Conservation (phyloP, 257 asterid genomes). For the Solanum ossicruentum region DNA sequence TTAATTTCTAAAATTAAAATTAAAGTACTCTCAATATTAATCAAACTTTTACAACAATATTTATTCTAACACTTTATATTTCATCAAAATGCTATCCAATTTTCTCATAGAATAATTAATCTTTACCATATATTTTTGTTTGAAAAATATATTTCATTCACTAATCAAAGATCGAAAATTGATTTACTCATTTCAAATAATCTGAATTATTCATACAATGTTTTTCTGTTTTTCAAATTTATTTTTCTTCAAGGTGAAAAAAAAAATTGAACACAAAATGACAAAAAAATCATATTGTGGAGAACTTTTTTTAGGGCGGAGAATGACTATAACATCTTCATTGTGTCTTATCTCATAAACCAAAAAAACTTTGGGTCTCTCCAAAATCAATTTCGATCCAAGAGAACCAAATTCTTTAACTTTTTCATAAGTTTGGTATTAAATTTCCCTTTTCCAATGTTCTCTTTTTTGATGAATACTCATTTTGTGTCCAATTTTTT, state of each 20-base stretch:
- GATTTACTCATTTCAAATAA: too few relatives aligned
- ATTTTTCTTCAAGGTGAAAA: background rate
- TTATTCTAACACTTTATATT: too few relatives aligned
- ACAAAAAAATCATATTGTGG: background rate
- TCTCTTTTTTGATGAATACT: background rate
- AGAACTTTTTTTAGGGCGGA: background rate
- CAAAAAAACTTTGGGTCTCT: background rate
- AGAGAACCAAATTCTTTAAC: background rate
- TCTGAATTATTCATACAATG: too few relatives aligned
- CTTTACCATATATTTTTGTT: too few relatives aligned
- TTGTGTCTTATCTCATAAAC: background rate
- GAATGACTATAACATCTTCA: background rate
- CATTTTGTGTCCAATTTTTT: background rate
- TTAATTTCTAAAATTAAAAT: too few relatives aligned
- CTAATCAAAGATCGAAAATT: too few relatives aligned
- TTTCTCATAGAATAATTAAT: too few relatives aligned
- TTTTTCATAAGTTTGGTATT: background rate
- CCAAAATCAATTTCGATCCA: background rate
- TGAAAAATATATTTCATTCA: too few relatives aligned
- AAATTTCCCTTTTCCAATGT: background rate
- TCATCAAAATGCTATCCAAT: too few relatives aligned
- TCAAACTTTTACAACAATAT: too few relatives aligned
- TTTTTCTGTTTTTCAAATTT: background rate
- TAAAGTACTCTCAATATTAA: too few relatives aligned
- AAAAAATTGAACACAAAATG: background rate